Percentiles rank a stretch among this genome's conserved stretches.
Evolutionary conservation across 768 basidiomycete species (phyloP).

Genomic region (Heimioporus sp.): DNA sequence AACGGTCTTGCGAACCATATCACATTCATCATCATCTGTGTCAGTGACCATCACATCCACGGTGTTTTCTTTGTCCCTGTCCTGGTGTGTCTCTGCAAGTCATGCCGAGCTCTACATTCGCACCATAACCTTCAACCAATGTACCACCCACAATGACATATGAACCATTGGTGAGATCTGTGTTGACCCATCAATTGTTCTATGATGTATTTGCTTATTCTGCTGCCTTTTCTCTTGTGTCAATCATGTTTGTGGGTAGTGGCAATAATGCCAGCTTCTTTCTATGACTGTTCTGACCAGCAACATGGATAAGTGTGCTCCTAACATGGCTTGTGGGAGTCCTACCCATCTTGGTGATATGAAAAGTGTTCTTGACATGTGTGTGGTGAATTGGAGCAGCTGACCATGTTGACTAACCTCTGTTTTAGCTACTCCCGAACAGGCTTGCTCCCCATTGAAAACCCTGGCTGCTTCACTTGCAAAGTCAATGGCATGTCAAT

Average conservation of each 20-base stretch:
- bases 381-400: slow-evolving; percentile 22
- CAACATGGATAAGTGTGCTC: slow-evolving; percentile 41
- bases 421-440: slow-evolving; percentile 42
- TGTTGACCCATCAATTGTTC: slow-evolving; percentile 59
- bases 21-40: too few species aligned
- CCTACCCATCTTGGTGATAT: slow-evolving; percentile 54
- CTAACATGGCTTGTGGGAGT: slow-evolving; percentile 51
- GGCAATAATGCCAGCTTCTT: slow-evolving; percentile 20
- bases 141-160: slow-evolving; percentile 59
- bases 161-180: slow-evolving; percentile 62
- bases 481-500: slow-evolving; percentile 45
- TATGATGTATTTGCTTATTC: slow-evolving; percentile 54
- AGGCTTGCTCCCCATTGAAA: slow-evolving; percentile 51
- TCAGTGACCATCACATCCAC: too few species aligned
- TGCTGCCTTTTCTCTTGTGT: slow-evolving; percentile 44
- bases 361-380: slow-evolving; percentile 63
- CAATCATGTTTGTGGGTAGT: slow-evolving; percentile 33
- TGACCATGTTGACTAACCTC: neutral
- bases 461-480: slow-evolving; percentile 45
- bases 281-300: slow-evolving; percentile 40
- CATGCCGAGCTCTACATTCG: slow-evolving; percentile 8
- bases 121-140: slow-evolving; percentile 47
- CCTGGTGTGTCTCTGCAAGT: too few species aligned
- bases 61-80: too few species aligned
- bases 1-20: too few species aligned